phyloP scores from a whole-genome alignment of 176 grass and related monocot genomes.

The Carex cristatella region DNA sequence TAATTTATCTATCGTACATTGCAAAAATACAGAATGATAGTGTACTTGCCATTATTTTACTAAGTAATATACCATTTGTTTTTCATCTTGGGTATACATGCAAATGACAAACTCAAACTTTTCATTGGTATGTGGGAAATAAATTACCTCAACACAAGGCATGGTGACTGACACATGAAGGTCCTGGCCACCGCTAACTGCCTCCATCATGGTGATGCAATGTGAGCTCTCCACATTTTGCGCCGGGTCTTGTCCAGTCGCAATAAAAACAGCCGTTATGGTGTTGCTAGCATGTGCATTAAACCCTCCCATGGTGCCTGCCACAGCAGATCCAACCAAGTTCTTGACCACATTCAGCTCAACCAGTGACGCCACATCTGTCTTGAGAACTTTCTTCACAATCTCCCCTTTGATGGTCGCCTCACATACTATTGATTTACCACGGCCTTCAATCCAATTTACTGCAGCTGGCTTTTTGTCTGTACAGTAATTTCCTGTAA shows the following conservation, averaged over 20 bases:
- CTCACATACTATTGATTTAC: conserved; percentile 23
- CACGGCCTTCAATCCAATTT: conserved; percentile 22
- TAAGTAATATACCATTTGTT: neutral
- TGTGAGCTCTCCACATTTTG: conserved; percentile 25
- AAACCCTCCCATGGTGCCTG: conserved; percentile 13
- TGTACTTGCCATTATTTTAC: neutral
- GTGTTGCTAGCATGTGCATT: conserved; percentile 32
- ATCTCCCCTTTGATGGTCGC: conserved; percentile 11
- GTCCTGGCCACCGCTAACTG: neutral
- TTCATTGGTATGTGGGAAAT: neutral
- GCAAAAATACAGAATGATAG: too few species aligned
- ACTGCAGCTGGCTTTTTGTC: conserved; percentile 18
- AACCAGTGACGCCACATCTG: neutral
- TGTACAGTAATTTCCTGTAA: conserved; percentile 21
- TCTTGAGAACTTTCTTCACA: conserved; percentile 23
- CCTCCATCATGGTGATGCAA: conserved; percentile 26
- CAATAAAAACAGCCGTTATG: conserved; percentile 16
- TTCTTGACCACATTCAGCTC: conserved; percentile 23
- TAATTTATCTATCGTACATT: too few species aligned
- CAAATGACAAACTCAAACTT: neutral
- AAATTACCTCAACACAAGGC: conserved; percentile 17
- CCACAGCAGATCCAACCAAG: conserved; percentile 18
- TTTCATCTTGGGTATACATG: neutral
- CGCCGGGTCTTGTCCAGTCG: conserved; percentile 14
- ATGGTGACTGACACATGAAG: conserved; percentile 27